Base-by-base conservation (phyloP, 176 grass and related monocot genomes). In the Cocos nucifera region DNA sequence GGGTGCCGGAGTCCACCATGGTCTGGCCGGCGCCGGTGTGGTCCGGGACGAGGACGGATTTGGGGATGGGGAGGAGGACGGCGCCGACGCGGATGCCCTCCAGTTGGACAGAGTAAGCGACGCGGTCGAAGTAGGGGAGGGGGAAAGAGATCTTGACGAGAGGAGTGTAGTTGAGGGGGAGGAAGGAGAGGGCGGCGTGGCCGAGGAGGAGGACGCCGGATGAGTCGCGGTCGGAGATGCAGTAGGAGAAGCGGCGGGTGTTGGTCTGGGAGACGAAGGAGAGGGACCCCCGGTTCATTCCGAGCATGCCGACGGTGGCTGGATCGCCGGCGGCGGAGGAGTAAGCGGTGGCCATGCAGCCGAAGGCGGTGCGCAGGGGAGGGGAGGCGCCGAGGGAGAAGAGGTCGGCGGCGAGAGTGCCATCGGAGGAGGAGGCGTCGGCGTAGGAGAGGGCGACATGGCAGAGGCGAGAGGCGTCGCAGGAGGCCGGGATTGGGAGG, bases 1-100 rank as follows among this genome's bases (percentile, higher is more conserved):
- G 92, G n/a, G 92, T 97, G 48, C 87, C 92, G 3, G 92, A 97
- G 28, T 97, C 92, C 58, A 97, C 87, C 92, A 97, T 91, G 24
- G 92, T 97, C 60, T 97, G 92, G 49, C 92, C 92, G 0, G 87
- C 92, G 4, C 92, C 92, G 19, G 92, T 97, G 74, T 90, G 92
- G 69, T 97, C 92, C 15, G 92, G 92, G 58, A 75, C 72, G 24
- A 97, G 80, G 30, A 78, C 69, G 14, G 92, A 82, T 29, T 73
- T 63, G 5, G 80, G 87, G 70, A 97, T 83, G 0, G 75, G 78
- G 5, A 97, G 80, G 3, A 14, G 62, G 52, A 51, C 80, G 14
- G 22, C 39, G 55, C 87, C 87, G 18, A 97, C 92, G 60, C 78
- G 80, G 74, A 97, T 97, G 54, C 92, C 83, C 19, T 85, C 66